These are phyloP conservation scores for Dentiscutata heterogama DNA, from an alignment of 371 early-diverging fungal genomes.

Conservation along the genomic window DNA sequence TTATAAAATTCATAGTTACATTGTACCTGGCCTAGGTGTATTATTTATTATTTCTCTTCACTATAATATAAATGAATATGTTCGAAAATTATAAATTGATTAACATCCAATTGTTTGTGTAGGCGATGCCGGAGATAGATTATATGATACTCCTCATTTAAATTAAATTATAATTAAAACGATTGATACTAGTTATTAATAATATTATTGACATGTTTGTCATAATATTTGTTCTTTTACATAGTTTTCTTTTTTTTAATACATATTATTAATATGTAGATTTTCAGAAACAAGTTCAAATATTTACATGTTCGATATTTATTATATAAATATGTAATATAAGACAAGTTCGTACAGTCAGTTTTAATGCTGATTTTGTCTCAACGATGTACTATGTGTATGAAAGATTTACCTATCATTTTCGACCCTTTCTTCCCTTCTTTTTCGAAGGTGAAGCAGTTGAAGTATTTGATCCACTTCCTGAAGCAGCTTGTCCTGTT, in stretches of 20 bases:
- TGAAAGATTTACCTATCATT: conserved; percentile 14
- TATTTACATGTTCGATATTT: no score
- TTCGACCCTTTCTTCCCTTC: conserved; percentile 45
- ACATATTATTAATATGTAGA: no score
- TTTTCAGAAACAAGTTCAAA: no score
- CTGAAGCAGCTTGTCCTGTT: neutral
- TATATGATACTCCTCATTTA: conserved; percentile 62
- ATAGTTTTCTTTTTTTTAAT: no score
- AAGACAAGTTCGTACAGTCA: no score
- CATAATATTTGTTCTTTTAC: no score
- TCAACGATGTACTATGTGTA: no score
- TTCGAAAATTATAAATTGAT: conserved; percentile 23
- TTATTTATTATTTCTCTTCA: neutral
- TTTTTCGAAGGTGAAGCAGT: conserved; percentile 25
- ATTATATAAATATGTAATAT: no score
- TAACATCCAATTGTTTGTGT: conserved; percentile 77
- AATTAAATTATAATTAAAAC: neutral
- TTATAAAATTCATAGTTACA: neutral
- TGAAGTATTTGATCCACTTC: conserved; percentile 6
- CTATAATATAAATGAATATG: neutral
- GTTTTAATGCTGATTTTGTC: no score
- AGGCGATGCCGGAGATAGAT: conserved; percentile 85
- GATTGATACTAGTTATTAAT: no score
- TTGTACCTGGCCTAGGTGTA: conserved; percentile 24
- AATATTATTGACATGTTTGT: no score